phyloP scores from a whole-genome alignment of 2,329 filamentous ascomycete species.

The Cordyceps pruinosa region DNA sequence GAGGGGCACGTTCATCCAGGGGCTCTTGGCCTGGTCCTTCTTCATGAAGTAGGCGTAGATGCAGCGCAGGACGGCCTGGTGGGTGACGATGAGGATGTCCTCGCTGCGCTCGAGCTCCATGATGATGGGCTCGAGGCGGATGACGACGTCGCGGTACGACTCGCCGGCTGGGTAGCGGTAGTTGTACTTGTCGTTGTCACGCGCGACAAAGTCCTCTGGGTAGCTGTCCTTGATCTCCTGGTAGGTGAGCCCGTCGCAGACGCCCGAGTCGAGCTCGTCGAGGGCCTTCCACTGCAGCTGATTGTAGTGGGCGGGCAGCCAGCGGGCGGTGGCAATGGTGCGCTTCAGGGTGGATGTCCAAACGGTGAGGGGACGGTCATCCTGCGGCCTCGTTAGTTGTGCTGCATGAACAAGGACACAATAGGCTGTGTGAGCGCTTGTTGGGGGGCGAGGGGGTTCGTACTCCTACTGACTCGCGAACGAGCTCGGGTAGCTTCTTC shows the following conservation, averaged over 20 bases:
- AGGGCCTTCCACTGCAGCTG: conserved; percentile 98
- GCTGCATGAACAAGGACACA: not conserved
- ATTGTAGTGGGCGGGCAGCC: conserved; percentile 74
- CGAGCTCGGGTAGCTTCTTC: conserved; percentile 72
- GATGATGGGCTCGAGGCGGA: conserved; percentile 95
- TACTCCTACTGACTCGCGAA: conserved; percentile 81
- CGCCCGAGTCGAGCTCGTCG: conserved; percentile 91
- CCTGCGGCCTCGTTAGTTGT: conserved; percentile 29
- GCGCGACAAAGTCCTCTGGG: conserved; percentile 89
- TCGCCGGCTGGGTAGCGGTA: conserved; percentile 97
- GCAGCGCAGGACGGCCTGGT: conserved; percentile 92
- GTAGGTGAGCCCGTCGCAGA: conserved; percentile 95
- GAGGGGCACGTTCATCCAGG: conserved; percentile 97
- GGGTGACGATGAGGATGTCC: conserved; percentile 95
- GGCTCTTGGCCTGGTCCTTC: conserved; percentile 82
- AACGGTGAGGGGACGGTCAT: conserved; percentile 53
- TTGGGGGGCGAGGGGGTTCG: conserved; percentile 31
- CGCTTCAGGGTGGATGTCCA: conserved; percentile 63
- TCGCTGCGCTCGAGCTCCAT: conserved; percentile 97
- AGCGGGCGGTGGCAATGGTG: conserved; percentile 85
- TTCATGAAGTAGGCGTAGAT: conserved; percentile 99
- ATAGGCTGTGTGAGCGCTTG: conserved; percentile 20
- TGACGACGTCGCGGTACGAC: conserved; percentile 92
- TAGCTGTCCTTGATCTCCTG: conserved; percentile 87
- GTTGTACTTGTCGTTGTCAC: conserved; percentile 99